These are phyloP conservation scores for Sugiyamaella floridensis DNA, from an alignment of 805 yeast species.

Conservation along the genomic window DNA sequence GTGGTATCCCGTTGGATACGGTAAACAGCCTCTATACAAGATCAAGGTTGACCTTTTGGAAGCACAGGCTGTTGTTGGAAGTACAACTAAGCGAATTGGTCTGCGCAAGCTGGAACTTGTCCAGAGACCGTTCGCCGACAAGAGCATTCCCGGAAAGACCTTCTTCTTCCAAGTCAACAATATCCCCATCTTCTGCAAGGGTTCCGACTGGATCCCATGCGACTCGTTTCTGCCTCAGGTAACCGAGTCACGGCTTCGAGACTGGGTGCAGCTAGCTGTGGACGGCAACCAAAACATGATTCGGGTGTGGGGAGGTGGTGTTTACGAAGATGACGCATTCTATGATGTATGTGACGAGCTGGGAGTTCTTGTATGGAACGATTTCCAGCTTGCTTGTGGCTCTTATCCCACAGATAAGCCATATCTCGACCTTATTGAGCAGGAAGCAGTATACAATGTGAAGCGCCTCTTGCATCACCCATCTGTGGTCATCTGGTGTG, in stretches of 20 bases:
- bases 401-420: conserved; percentile 39
- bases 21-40: conserved; percentile 33
- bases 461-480: conserved; percentile 37
- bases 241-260: conserved; percentile 28
- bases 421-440: conserved; percentile 31
- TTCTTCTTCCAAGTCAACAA: conserved; percentile 39
- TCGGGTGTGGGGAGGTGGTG: conserved; percentile 46
- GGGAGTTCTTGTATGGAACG: conserved; percentile 47
- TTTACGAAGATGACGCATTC: conserved; percentile 36
- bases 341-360: conserved; percentile 38
- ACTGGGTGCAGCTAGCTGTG: conserved; percentile 32
- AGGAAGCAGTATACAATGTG: conserved; percentile 36
- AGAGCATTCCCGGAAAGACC: conserved; percentile 30
- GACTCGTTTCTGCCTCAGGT: conserved; percentile 36
- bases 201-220: conserved; percentile 45
- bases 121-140: conserved; percentile 28
- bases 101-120: conserved; percentile 38
- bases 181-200: conserved; percentile 33
- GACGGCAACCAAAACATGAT: conserved; percentile 40
- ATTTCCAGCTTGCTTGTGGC: conserved; percentile 51
- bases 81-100: conserved; percentile 28
- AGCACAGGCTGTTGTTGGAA: neutral
- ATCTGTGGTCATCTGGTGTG: conserved; percentile 35
- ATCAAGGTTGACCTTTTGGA: conserved; percentile 11
- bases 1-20: conserved; percentile 40